Evolutionary conservation across 257 asterid genomes (phyloP).

Genomic region (Forsythia suspensa): DNA sequence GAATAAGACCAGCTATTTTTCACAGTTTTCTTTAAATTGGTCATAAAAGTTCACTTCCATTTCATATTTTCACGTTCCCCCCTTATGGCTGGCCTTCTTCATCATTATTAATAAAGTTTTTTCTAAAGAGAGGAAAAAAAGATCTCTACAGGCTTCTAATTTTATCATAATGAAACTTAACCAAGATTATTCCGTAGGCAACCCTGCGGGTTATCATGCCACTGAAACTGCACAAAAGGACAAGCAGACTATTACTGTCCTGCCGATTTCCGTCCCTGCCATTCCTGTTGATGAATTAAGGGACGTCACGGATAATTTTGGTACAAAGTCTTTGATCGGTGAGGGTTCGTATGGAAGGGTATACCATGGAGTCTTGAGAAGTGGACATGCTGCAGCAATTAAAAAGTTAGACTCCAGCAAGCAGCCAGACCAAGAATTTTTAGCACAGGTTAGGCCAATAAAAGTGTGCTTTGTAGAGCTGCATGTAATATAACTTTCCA

Average conservation of each 20-base stretch:
- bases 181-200: slow-evolving; percentile 28
- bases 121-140: background rate
- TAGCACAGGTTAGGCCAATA: slow-evolving; percentile 53
- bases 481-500: background rate
- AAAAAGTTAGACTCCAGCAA: slow-evolving; percentile 86
- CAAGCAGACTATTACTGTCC: slow-evolving; percentile 44
- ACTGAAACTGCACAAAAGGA: slow-evolving; percentile 60
- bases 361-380: slow-evolving; percentile 58
- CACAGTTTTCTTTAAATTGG: background rate
- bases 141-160: background rate
- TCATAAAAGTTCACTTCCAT: background rate
- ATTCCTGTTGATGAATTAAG: slow-evolving; percentile 68
- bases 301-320: slow-evolving; percentile 70
- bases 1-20: background rate
- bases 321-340: slow-evolving; percentile 62
- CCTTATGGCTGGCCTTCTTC: background rate
- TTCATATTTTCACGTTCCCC: background rate
- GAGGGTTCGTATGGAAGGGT: slow-evolving; percentile 90
- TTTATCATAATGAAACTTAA: slow-evolving; percentile 15
- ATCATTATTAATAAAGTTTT: background rate
- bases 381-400: slow-evolving; percentile 70
- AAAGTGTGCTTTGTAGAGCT: background rate
- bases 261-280: slow-evolving; percentile 66
- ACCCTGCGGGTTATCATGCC: slow-evolving; percentile 50
- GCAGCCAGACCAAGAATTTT: slow-evolving; percentile 73